Evolutionary conservation across 805 yeast species (phyloP), one percentile per base, ranked within the genome.

Genomic region (Torulaspora quercuum): DNA sequence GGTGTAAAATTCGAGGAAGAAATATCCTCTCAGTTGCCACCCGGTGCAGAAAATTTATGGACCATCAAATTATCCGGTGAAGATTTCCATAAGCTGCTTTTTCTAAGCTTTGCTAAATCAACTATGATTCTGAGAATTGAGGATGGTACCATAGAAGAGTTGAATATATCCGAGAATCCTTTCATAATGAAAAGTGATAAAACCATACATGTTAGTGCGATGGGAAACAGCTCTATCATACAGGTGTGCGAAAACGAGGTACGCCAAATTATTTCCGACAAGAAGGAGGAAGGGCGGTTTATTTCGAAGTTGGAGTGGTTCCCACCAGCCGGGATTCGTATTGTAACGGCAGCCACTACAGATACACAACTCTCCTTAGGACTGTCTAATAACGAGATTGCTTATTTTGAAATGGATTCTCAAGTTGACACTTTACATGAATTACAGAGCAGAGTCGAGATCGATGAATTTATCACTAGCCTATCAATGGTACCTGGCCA

Each of bases 21-120:
- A 8, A 95, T 84, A 0, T 70, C 82, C 3, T 78, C 95, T 4
- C 86, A 82, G 3, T 65, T 89, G 8, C 95, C 96, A 0, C 70
- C 76, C 2, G 59, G 63, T 2, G 77, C 95, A 0, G 66, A 72
- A 3, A 64, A 67, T 3, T 72, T 88, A 0, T 84, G 80, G 73
- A 76, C 94, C 0, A 69, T 85, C 3, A 76, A 72, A 46, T 50
- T 72, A 4, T 50, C 60, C 2, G 45, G 59, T 1, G 56, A 57
- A 5, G 32, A 29, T 6, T 45, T 30, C 28, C 59, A 59, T 33
- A 44, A 45, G 14, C 39, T 57, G 15, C 39, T 59, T 7, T 50
- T 57, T 14, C 22, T 59, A 15, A 42, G 50, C 1, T 53, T 53
- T 29, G 35, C 41, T 14, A 45, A 47, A 11, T 37, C 50, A 4